A percentile compares a stretch with the other conserved stretches of the same genome.
Conservation (phyloP, 441 rosid genomes). For the Populus trichocarpa region DNA sequence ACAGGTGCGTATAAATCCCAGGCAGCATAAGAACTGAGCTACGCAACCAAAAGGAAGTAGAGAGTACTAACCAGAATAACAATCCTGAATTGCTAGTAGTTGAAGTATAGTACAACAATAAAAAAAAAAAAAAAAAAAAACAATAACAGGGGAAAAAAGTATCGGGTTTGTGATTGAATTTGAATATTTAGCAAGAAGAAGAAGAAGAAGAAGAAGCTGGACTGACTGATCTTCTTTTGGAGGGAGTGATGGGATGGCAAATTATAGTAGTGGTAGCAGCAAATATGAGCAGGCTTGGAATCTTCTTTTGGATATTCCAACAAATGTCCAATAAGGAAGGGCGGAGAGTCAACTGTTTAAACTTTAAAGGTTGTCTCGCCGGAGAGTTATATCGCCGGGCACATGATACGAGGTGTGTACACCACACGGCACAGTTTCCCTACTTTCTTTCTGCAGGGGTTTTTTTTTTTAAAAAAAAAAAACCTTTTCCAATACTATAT, state of each 20-base stretch:
- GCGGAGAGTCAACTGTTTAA: background rate
- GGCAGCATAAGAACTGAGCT: background rate
- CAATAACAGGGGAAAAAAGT: background rate
- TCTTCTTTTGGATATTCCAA: slow-evolving; percentile 10
- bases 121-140: background rate
- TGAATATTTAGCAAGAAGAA: background rate
- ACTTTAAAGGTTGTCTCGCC: background rate
- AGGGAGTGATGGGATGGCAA: background rate
- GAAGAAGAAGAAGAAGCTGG: background rate
- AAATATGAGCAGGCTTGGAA: background rate
- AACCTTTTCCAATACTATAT: too few species aligned
- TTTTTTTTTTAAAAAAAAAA: too few species aligned
- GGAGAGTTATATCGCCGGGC: background rate
- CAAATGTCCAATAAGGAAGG: background rate
- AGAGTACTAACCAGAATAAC: background rate
- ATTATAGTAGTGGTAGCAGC: background rate
- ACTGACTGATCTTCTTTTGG: background rate
- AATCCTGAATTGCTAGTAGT: background rate
- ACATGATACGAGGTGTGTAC: background rate
- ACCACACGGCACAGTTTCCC: background rate
- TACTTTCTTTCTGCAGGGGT: background rate
- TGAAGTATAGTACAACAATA: background rate
- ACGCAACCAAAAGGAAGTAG: background rate
- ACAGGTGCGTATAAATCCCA: background rate
- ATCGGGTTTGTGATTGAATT: background rate